Evolutionary conservation across 176 grass and related monocot species (phyloP).

Genomic region (Saccharum spontaneum): DNA sequence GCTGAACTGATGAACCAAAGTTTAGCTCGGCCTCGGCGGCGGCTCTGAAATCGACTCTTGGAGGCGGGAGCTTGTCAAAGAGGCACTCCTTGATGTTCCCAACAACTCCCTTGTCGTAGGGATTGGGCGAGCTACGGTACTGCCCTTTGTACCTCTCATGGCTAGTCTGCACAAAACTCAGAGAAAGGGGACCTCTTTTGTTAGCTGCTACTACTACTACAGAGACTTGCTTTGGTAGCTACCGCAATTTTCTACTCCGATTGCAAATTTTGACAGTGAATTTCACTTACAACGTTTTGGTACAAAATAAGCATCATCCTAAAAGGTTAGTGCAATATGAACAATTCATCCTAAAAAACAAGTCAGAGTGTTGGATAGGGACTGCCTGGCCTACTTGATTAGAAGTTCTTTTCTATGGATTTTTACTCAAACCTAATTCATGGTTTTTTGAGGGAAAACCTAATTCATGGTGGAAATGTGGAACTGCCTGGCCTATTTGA

Average conservation of each 20-base stretch:
- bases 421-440: background rate
- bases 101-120: constrained; percentile 55
- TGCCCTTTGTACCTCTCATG: constrained; percentile 44
- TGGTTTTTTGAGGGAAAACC: no score
- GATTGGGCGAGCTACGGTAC: constrained; percentile 35
- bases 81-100: constrained; percentile 53
- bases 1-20: constrained; percentile 5
- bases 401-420: background rate
- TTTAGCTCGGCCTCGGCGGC: constrained; percentile 11
- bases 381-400: background rate
- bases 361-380: no score
- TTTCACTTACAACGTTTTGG: no score
- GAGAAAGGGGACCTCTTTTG: background rate
- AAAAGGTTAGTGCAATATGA: no score
- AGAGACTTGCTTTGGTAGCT: background rate
- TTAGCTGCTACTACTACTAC: background rate
- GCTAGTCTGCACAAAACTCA: constrained; percentile 48
- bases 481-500: background rate
- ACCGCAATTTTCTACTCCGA: background rate
- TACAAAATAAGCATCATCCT: no score
- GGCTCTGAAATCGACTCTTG: constrained; percentile 58
- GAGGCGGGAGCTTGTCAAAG: constrained; percentile 48
- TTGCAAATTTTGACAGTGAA: no score
- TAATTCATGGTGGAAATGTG: background rate
- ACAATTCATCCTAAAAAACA: no score